Evolutionary conservation across 495 filamentous ascomycete genomes (phyloP), one percentile per base, ranked within the genome.

Genomic region (Daldinia vernicosa): DNA sequence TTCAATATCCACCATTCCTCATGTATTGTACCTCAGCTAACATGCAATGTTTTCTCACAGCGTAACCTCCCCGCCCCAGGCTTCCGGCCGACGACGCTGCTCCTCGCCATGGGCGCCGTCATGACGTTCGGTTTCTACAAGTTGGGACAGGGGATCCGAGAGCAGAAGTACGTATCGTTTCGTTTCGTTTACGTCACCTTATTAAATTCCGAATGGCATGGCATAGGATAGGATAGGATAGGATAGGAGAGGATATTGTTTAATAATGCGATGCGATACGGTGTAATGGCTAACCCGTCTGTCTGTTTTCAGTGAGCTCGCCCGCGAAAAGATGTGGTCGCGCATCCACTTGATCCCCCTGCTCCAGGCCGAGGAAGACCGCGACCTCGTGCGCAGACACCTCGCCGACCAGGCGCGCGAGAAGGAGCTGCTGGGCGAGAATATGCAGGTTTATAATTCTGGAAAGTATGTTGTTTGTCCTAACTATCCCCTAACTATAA

Each of bases 281-380:
- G n/a, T n/a, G n/a, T n/a, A n/a, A 35, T 35, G 33, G 17, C 68
- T 74, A 50, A 74, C 37, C 6, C n/a, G n/a, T n/a, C n/a, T n/a
- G 26, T 27, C 26, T 24, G 7, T 12, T 60, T 64, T 37, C 22
- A 98, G 95, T 77, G 95, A 99, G 78, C 91, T 96, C 67, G 92
- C 89, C 59, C 92, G 95, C 51, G 95, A 99, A 77, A 99, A 99
- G 85, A 94, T 97, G 87, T 99, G 95, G 95, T 85, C 90, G 50
- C 91, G 95, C 72, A 94, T 98, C 74, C 88, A 99, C 79, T 84
- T 99, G 54, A 93, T 93, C 77, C 95, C 95, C 32, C 80, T 95
- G 69, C 89, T 99, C 57, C 94, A 98, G 76, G 95, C 95, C 61
- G 95, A 99, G 78, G 92, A 95, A 76, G 95, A 99, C 84, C 91